phyloP scores from a whole-genome alignment of 2,329 filamentous ascomycete genomes.

The Stylonectria norvegica region DNA sequence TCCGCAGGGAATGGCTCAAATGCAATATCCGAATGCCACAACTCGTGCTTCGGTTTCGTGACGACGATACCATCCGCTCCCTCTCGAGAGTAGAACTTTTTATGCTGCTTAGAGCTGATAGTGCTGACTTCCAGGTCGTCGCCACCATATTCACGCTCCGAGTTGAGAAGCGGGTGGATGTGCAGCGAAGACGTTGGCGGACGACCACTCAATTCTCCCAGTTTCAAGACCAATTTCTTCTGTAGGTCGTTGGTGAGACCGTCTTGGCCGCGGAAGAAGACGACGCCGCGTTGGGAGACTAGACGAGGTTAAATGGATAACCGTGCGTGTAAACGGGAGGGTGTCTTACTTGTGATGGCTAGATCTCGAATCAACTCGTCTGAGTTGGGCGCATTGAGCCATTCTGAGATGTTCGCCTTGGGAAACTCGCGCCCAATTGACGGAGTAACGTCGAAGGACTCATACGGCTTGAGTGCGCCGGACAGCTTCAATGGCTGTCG shows the following conservation, averaged over 20 bases:
- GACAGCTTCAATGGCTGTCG: slow-evolving; percentile 45
- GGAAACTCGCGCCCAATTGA: slow-evolving; percentile 60
- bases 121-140: slow-evolving; percentile 60
- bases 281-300: slow-evolving; percentile 68
- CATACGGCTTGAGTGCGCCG: slow-evolving; percentile 49
- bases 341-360: slow-evolving; percentile 58
- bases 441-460: slow-evolving; percentile 58
- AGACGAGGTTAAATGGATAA: background rate
- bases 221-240: slow-evolving; percentile 60
- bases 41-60: slow-evolving; percentile 10
- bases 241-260: slow-evolving; percentile 59
- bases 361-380: slow-evolving; percentile 64
- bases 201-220: slow-evolving; percentile 57
- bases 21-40: slow-evolving; percentile 62
- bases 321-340: background rate
- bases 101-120: slow-evolving; percentile 53
- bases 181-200: slow-evolving; percentile 54
- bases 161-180: slow-evolving; percentile 57
- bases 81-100: slow-evolving; percentile 49
- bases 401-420: slow-evolving; percentile 53
- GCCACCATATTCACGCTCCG: slow-evolving; percentile 49
- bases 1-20: slow-evolving; percentile 64
- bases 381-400: slow-evolving; percentile 57
- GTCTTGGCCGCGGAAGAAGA: slow-evolving; percentile 66
- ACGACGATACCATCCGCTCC: slow-evolving; percentile 33